Percentiles rank a stretch among this genome's conserved stretches.
Evolutionary conservation across 768 basidiomycete genomes (phyloP).

Genomic region (Pulveroboletus sp.): DNA sequence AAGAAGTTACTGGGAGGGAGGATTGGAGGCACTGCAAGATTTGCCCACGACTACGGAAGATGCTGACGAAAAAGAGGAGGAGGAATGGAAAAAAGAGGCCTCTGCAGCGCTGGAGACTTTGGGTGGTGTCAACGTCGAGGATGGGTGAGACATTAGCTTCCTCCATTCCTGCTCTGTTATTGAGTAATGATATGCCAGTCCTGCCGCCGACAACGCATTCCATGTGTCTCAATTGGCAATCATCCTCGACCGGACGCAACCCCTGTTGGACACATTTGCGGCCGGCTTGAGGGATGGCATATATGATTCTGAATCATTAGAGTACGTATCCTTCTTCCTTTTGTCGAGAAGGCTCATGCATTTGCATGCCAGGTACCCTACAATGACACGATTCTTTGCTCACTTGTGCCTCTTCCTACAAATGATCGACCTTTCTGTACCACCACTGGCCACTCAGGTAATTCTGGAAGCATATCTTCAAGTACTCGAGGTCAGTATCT

Average conservation of each 20-base stretch:
- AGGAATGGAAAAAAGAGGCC: slow-evolving; percentile 68
- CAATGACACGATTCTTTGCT: slow-evolving; percentile 85
- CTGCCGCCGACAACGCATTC: slow-evolving; percentile 69
- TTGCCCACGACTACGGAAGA: slow-evolving; percentile 25
- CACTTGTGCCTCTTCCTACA: slow-evolving; percentile 88
- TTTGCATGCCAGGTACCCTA: slow-evolving; percentile 48
- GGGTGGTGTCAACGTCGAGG: slow-evolving; percentile 52
- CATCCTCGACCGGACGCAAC: slow-evolving; percentile 64
- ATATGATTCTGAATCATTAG: slow-evolving; percentile 45
- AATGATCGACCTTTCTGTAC: slow-evolving; percentile 71
- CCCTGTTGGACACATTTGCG: slow-evolving; percentile 67
- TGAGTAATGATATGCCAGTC: slow-evolving; percentile 32
- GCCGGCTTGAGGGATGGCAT: slow-evolving; percentile 49
- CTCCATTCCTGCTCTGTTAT: not conserved
- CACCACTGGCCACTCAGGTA: slow-evolving; percentile 68
- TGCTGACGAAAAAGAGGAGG: slow-evolving; percentile 39
- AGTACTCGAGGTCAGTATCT: slow-evolving; percentile 67
- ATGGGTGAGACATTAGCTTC: slow-evolving; percentile 48
- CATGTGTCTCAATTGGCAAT: slow-evolving; percentile 80
- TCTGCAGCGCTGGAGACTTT: slow-evolving; percentile 52
- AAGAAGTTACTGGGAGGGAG: slow-evolving; percentile 80
- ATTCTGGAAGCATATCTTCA: slow-evolving; percentile 88
- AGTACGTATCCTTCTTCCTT: slow-evolving; percentile 43
- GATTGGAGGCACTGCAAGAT: slow-evolving; percentile 43
- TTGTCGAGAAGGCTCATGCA: not conserved